A percentile compares a stretch with the other conserved stretches of the same genome.
Evolutionary conservation across 495 filamentous ascomycete species (phyloP).

Genomic region (Neurospora sublineolata): DNA sequence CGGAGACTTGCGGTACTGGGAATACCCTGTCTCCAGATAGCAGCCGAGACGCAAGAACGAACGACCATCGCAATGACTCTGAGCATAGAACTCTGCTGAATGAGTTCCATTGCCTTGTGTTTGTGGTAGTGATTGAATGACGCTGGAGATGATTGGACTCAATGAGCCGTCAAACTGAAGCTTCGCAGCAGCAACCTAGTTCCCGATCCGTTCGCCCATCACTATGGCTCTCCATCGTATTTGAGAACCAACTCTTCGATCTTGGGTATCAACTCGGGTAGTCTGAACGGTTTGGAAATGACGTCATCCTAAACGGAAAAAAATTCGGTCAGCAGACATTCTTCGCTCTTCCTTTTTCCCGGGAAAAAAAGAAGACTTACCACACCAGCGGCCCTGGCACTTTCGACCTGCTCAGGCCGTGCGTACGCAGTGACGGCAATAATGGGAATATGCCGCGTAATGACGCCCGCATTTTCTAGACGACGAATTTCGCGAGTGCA

Average conservation of each 20-base stretch:
- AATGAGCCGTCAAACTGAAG: background rate
- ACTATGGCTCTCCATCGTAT: conserved; percentile 3
- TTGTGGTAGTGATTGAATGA: background rate
- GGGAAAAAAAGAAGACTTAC: conserved; percentile 29
- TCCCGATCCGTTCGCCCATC: background rate
- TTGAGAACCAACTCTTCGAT: conserved; percentile 42
- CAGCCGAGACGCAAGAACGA: background rate
- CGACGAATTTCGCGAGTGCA: conserved; percentile 58
- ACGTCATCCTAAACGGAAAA: conserved; percentile 52
- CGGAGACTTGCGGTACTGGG: background rate
- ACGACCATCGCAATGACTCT: background rate
- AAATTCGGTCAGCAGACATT: background rate
- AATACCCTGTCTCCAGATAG: background rate
- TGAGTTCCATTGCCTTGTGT: background rate
- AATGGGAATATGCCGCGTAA: conserved; percentile 54
- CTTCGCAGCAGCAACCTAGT: background rate
- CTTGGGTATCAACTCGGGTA: conserved; percentile 58
- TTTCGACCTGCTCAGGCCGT: conserved; percentile 50
- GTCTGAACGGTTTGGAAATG: conserved; percentile 70
- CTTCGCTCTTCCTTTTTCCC: conserved; percentile 8
- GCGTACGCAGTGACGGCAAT: conserved; percentile 77
- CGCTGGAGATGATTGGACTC: background rate
- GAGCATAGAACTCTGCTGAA: background rate
- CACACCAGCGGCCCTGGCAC: conserved; percentile 41
- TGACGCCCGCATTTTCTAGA: conserved; percentile 42